A percentile compares a stretch with the other conserved stretches of the same genome.
These are phyloP conservation scores for Phytophthora europaea DNA, from an alignment of 352 stramenopile genomes.

Conservation along the genomic window DNA sequence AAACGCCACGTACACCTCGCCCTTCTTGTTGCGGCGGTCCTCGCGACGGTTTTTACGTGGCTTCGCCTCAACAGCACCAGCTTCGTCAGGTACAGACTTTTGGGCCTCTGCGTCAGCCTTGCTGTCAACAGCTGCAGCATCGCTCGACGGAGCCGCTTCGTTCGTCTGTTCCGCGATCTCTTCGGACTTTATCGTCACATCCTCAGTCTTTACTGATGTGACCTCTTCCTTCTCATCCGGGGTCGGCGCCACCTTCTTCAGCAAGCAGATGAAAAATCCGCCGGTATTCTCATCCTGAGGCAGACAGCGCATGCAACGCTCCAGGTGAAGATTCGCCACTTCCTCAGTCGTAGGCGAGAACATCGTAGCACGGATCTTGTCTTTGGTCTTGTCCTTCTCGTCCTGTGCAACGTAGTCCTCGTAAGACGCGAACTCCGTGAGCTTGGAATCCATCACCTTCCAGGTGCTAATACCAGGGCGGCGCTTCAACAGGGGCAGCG, in stretches of 20 bases:
- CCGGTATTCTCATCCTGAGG: constrained; percentile 97
- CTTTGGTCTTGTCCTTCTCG: constrained; percentile 73
- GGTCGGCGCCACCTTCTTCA: constrained; percentile 92
- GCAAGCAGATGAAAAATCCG: constrained; percentile 99
- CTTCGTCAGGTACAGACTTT: constrained; percentile 21
- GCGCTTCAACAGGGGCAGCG: constrained; percentile 86
- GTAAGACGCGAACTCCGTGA: constrained; percentile 84
- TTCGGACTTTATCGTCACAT: constrained; percentile 28
- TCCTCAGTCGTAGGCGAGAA: constrained; percentile 92
- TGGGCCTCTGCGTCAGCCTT: constrained; percentile 30
- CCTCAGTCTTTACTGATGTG: background rate
- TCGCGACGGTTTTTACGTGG: constrained; percentile 48
- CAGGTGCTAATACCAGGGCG: constrained; percentile 92
- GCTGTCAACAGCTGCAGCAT: constrained; percentile 29
- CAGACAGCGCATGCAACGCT: constrained; percentile 97
- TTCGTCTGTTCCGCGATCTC: constrained; percentile 17
- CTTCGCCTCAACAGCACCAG: constrained; percentile 34
- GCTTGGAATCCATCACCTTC: constrained; percentile 93
- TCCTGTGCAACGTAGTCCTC: constrained; percentile 68
- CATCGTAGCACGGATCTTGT: constrained; percentile 89
- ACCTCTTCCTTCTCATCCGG: constrained; percentile 43
- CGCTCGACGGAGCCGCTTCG: constrained; percentile 13
- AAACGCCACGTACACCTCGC: constrained; percentile 85
- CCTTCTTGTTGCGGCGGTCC: constrained; percentile 63
- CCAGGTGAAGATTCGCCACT: constrained; percentile 79